These are phyloP conservation scores for Amphirosellinia nigrospora DNA, from an alignment of 495 filamentous ascomycete genomes.

Conservation along the genomic window DNA sequence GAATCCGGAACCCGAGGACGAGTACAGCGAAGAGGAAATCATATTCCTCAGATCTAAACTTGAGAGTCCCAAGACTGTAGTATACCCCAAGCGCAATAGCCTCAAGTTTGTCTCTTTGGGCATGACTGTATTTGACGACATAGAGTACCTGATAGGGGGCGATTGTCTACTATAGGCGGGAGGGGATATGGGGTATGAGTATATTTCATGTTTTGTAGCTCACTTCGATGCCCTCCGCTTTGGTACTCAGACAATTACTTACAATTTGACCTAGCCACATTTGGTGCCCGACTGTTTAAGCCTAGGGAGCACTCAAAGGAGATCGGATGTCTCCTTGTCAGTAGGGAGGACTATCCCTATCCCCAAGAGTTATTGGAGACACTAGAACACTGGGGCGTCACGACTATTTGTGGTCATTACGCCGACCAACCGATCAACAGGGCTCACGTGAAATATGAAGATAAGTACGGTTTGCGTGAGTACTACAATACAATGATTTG, in stretches of 20 bases:
- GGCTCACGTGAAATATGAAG: not conserved
- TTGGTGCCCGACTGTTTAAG: conserved; percentile 17
- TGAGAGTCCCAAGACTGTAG: not conserved
- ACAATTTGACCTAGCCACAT: conserved; percentile 12
- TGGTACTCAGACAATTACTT: not conserved
- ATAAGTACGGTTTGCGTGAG: not conserved
- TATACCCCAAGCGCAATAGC: not conserved
- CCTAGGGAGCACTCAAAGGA: not conserved
- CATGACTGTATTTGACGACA: not conserved
- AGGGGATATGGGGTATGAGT: conserved; percentile 8
- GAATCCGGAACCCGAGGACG: no score
- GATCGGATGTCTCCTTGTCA: not conserved
- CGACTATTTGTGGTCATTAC: not conserved
- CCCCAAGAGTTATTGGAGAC: not conserved
- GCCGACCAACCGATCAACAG: not conserved
- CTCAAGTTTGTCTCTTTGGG: conserved; percentile 4
- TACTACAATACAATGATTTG: not conserved
- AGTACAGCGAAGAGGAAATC: no score
- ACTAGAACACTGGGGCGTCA: not conserved
- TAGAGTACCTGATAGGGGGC: not conserved
- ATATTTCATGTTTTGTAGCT: not conserved
- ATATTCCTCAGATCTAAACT: no score
- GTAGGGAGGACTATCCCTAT: not conserved
- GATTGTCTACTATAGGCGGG: not conserved
- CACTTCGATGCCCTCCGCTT: not conserved